These are phyloP conservation scores for Deinandra increscens DNA, from an alignment of 129 eudicot genomes.

Conservation along the genomic window DNA sequence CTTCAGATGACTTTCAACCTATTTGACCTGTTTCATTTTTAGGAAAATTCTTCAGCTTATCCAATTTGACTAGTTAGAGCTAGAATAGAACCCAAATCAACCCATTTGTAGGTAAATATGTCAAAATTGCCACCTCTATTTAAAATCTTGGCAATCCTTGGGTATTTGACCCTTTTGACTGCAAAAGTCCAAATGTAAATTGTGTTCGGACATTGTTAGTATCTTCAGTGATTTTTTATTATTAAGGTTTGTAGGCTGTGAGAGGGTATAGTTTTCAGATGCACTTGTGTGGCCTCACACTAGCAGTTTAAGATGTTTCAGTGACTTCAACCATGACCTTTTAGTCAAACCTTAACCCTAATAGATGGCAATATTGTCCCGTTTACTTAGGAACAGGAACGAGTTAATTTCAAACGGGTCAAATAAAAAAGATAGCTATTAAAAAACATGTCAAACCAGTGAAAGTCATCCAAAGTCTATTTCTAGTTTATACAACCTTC, in stretches of 20 bases:
- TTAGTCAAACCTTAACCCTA: not conserved
- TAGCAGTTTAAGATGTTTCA: not conserved
- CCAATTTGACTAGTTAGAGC: not conserved
- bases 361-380: not conserved
- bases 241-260: not conserved
- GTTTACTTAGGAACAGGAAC: not conserved
- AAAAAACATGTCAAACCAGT: not conserved
- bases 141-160: not conserved
- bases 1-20: not conserved
- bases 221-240: not conserved
- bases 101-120: not conserved
- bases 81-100: not conserved
- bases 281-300: not conserved
- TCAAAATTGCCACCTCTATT: not conserved
- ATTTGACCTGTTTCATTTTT: not conserved
- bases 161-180: not conserved
- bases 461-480: not conserved
- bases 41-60: not conserved
- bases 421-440: not conserved
- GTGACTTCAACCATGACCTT: not conserved
- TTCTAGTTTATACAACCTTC: not conserved
- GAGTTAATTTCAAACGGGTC: not conserved
- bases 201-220: not conserved
- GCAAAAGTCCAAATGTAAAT: not conserved
- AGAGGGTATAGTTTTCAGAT: not conserved